Percentiles rank a stretch among this genome's conserved stretches.
Evolutionary conservation across 2,329 filamentous ascomycete genomes (phyloP).

Genomic region (Ambrosiella xylebori): DNA sequence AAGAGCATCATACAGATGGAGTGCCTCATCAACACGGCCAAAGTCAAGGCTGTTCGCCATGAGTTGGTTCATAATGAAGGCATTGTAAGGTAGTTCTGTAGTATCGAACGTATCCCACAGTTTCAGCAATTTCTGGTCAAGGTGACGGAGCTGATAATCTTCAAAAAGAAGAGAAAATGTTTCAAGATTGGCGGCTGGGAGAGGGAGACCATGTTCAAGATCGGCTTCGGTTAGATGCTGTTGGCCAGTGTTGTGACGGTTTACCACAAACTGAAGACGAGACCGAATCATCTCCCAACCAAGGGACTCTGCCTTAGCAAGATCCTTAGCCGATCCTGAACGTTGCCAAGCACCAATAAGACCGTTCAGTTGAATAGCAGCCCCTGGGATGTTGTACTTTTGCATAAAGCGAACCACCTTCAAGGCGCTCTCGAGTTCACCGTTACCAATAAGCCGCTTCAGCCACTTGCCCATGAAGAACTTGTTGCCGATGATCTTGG

Average conservation of each 20-base stretch:
- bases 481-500: conserved; percentile 43
- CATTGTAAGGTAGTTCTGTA: conserved; percentile 49
- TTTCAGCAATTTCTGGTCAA: conserved; percentile 38
- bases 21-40: conserved; percentile 36
- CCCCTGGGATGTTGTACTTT: conserved; percentile 46
- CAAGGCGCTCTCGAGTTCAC: conserved; percentile 51
- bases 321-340: conserved; percentile 34
- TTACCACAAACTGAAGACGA: conserved; percentile 45
- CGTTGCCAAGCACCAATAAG: conserved; percentile 66
- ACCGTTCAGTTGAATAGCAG: conserved; percentile 64
- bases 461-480: conserved; percentile 84
- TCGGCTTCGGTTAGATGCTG: neutral
- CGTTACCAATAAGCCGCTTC: conserved; percentile 60
- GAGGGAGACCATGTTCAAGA: conserved; percentile 11
- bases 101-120: conserved; percentile 45
- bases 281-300: conserved; percentile 63
- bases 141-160: conserved; percentile 47
- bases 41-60: conserved; percentile 49
- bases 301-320: conserved; percentile 46
- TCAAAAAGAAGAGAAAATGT: conserved; percentile 62
- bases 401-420: conserved; percentile 64
- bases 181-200: conserved; percentile 51
- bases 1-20: conserved; percentile 37
- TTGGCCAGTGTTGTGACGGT: conserved; percentile 19
- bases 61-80: conserved; percentile 65